Conservation (phyloP, 2,329 filamentous ascomycete species). For the Magnaporthiopsis incrustans region DNA sequence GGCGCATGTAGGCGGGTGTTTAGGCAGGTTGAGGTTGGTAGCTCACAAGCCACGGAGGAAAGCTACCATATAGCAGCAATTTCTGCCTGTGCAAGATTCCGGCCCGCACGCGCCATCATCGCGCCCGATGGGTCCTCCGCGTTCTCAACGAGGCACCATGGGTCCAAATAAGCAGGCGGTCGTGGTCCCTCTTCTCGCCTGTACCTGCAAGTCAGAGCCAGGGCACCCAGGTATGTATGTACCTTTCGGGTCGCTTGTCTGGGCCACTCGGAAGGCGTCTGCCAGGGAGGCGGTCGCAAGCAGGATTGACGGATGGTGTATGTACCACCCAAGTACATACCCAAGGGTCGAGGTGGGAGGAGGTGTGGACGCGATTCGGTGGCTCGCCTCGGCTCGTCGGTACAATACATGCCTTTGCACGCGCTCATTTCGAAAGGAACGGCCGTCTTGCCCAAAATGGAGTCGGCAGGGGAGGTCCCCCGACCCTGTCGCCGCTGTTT, state of each 20-base stretch:
- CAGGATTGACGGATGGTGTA: background rate
- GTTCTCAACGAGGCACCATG: background rate
- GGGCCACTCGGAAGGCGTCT: background rate
- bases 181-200: background rate
- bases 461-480: background rate
- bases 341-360: background rate
- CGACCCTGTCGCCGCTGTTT: background rate
- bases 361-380: slow-evolving; percentile 7
- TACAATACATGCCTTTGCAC: background rate
- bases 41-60: background rate
- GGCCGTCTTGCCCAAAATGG: slow-evolving; percentile 5
- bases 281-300: background rate
- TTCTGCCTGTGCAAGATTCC: background rate
- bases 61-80: background rate
- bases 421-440: background rate
- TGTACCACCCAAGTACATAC: background rate
- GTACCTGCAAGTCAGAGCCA: background rate
- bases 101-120: background rate
- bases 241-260: background rate
- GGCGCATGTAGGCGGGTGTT: background rate
- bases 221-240: background rate
- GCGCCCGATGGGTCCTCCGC: background rate
- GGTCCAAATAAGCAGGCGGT: background rate
- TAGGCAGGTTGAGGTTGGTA: background rate
- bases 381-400: slow-evolving; percentile 1